Base-by-base conservation (phyloP, 1,284 basidiomycete species). In the Polyporus tsugae region DNA sequence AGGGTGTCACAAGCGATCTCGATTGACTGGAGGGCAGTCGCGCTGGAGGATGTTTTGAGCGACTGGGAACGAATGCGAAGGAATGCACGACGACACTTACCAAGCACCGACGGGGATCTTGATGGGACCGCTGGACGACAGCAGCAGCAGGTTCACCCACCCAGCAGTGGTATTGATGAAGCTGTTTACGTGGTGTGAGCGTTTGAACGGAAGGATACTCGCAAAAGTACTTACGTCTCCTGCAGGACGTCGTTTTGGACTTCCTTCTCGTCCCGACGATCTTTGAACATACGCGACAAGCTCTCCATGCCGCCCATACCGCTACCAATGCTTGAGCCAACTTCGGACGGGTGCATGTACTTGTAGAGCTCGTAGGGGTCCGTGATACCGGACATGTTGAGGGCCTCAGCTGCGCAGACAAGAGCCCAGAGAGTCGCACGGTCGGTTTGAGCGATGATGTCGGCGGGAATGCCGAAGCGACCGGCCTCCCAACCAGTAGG, bases 31-130 rank as follows among this genome's bases (percentile, higher is more conserved):
- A 99, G 87, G 29, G 97, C 97, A 13, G 97, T 99, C 33, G 98
- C 98, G 78, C 93, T 95, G 60, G 6, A 61, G 65, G 11, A 65
- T 52, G 55, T 67, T 62, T 41, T 62, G 72, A 70, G 58, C 22
- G 39, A n/a, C 25, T 52, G n/a, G 29, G 49, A 6, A 60, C 39
- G 6, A 4, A 22, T 46, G 11, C 36, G 36, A 38, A 15, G 29
- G 64, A 60, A 42, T 17, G 36, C 41, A 25, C 57, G 52, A 38
- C 13, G 55, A 39, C 15, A 60, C 89, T 76, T 79, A 95, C 93
- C 97, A 99, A 72, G 98, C 98, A 74, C 98, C 97, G 71, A 99
- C 98, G 60, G 97, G 97, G 75, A 98, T 98, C 86, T 99, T 99
- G 82, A 99, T 95, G 7, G 97, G 97, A 67, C 97, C 97, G 75